Conservation (phyloP, 495 filamentous ascomycete species). For the Acidomyces sp. region DNA sequence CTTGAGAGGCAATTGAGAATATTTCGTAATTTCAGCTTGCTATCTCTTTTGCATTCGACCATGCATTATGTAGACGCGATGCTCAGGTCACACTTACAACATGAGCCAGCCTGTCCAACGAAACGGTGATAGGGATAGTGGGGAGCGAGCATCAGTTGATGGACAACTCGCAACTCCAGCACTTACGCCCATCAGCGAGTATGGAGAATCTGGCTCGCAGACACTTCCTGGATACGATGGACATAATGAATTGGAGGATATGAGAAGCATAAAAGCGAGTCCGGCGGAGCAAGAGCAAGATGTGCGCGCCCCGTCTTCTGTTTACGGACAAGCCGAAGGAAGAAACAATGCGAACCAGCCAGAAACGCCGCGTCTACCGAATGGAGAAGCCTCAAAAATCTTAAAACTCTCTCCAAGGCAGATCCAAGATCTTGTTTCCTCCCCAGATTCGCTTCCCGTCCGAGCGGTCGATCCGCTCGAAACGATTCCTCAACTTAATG, state of each 20-base stretch:
- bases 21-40: too few relatives aligned
- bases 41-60: too few relatives aligned
- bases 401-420: constrained; percentile 44
- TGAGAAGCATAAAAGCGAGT: too few relatives aligned
- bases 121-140: not conserved
- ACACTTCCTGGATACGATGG: constrained; percentile 1
- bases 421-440: constrained; percentile 41
- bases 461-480: too few relatives aligned
- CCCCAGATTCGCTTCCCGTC: constrained; percentile 38
- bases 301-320: too few relatives aligned
- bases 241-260: too few relatives aligned
- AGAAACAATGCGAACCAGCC: not conserved
- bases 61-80: too few relatives aligned
- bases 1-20: too few relatives aligned
- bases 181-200: constrained; percentile 13
- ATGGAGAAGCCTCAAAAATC: constrained; percentile 21
- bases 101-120: not conserved
- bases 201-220: not conserved
- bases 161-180: constrained; percentile 14
- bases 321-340: not conserved
- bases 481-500: too few relatives aligned
- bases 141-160: not conserved
- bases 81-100: not conserved
- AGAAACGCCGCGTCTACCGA: not conserved
- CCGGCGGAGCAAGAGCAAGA: too few relatives aligned